Base-by-base conservation (phyloP, 2,329 filamentous ascomycete species). In the Penicillium nordicum region DNA sequence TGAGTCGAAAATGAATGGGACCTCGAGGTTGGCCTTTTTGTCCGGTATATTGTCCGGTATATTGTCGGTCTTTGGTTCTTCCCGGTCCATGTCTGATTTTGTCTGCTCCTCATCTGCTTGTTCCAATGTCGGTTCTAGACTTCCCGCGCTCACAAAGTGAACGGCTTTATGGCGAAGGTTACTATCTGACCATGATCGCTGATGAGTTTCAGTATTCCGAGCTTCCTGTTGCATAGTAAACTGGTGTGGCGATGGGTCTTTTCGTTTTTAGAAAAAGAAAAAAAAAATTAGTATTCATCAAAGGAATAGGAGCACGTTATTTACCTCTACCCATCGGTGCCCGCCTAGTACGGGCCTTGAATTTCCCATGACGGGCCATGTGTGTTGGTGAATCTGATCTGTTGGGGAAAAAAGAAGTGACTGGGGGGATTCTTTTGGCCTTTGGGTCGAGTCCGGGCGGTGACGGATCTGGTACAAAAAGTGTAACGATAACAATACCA, bases 61-160 rank as follows among this genome's bases (percentile, higher is more conserved):
- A 59, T 62, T 32, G 59, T 60, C 45, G 18, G 36, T 32, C 11
- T 49, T 34, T 9, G 44, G 41, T 25, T 52, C 40, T 41, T 53
- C 32, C 18, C 11, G 25, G 18, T 64, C 58, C n/a, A 41, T 23
- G 10, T 32, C 30, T 9, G 34, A n/a, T 14, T 37, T 41, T 18
- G 9, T 42, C 45, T 36, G 54, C 11, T 25, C 44, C 16, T 55
- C 12, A 14, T 37, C 32, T 40, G 55, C 42, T 30, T 42, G 46
- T 21, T 61, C 59, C 7, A 34, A n/a, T 37, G 51, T 48, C 34
- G 54, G 37, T 54, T 78, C 69, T 50, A 79, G 69, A 40, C 71
- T 73, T 23, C 83, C 84, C 34, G 83, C 84, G 67, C 83, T 85
- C 57, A 88, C 79, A 66, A 89, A 89, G 2, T 73, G 69, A 49